These are phyloP conservation scores for Leishmania amazonensis DNA, from an alignment of 208 protist genomes.

Conservation along the genomic window DNA sequence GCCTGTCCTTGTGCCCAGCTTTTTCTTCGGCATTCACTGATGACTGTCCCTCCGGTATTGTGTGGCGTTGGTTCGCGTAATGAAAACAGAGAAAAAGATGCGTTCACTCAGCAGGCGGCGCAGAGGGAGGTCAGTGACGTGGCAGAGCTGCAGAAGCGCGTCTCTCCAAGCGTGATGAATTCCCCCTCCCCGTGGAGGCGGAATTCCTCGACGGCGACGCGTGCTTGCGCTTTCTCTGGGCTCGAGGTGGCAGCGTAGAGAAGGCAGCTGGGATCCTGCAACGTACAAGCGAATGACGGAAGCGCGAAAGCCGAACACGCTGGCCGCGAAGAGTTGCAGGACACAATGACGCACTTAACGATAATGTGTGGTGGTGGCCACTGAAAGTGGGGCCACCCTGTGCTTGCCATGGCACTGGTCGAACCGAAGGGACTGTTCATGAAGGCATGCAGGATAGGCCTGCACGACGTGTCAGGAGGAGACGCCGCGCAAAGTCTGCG, in stretches of 20 bases:
- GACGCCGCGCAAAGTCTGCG: conserved; percentile 44
- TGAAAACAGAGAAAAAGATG: neutral
- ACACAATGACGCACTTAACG: conserved; percentile 32
- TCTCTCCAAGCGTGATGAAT: conserved; percentile 28
- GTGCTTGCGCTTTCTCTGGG: conserved; percentile 59
- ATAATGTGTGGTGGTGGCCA: conserved; percentile 37
- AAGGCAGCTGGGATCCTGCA: conserved; percentile 45
- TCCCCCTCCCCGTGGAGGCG: conserved; percentile 19
- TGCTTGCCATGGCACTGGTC: conserved; percentile 46
- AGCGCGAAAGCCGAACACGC: conserved; percentile 41
- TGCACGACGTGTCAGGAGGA: conserved; percentile 56
- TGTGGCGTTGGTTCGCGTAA: neutral
- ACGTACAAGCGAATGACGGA: conserved; percentile 49
- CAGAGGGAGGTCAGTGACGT: conserved; percentile 40
- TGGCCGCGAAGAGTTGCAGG: conserved; percentile 36
- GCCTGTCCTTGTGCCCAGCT: too few species aligned
- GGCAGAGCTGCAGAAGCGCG: conserved; percentile 27
- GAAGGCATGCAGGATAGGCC: conserved; percentile 39
- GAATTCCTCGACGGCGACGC: conserved; percentile 30
- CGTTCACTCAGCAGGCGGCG: conserved; percentile 10
- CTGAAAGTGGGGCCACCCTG: conserved; percentile 41
- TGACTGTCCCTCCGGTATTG: neutral
- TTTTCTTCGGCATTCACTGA: neutral
- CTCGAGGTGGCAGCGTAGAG: conserved; percentile 34
- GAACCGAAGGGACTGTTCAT: conserved; percentile 39